phyloP scores from a whole-genome alignment of 768 basidiomycete genomes.

The Mrakia blollopis region DNA sequence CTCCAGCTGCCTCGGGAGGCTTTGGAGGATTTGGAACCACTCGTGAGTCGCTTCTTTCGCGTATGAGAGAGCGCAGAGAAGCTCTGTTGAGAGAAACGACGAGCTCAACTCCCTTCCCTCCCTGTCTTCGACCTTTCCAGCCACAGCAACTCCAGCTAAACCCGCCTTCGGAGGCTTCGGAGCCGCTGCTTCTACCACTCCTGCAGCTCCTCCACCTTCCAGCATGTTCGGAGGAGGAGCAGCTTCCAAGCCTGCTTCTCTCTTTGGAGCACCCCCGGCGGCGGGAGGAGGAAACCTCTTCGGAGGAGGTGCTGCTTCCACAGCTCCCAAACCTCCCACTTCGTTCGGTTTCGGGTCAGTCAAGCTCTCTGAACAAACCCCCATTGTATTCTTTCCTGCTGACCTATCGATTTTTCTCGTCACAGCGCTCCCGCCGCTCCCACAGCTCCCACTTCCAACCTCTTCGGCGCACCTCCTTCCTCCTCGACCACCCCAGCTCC shows the following conservation, averaged over 20 bases:
- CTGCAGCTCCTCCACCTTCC: constrained; percentile 24
- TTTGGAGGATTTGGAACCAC: background rate
- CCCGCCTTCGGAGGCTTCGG: constrained; percentile 24
- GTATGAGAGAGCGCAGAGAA: background rate
- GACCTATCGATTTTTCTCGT: background rate
- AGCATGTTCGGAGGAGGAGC: constrained; percentile 27
- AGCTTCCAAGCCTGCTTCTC: constrained; percentile 8
- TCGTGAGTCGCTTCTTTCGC: background rate
- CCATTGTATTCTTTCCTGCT: too few species aligned
- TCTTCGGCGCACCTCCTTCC: constrained; percentile 9
- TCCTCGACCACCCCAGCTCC: constrained; percentile 2
- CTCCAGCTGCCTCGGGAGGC: constrained; percentile 14
- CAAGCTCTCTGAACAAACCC: too few species aligned
- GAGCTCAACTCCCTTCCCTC: constrained; percentile 2
- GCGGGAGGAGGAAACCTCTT: constrained; percentile 1
- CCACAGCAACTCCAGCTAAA: constrained; percentile 28
- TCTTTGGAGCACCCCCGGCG: constrained; percentile 30
- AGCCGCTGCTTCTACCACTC: constrained; percentile 19
- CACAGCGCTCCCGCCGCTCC: constrained; percentile 17
- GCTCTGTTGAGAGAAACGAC: background rate
- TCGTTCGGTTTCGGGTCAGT: constrained; percentile 13
- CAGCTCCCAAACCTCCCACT: constrained; percentile 3
- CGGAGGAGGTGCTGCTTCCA: background rate
- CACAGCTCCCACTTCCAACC: constrained; percentile 11
- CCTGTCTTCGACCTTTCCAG: background rate